Evolutionary conservation across 2,329 filamentous ascomycete species (phyloP), one percentile per base, ranked within the genome.

Genomic region (Trichoderma atroviride): DNA sequence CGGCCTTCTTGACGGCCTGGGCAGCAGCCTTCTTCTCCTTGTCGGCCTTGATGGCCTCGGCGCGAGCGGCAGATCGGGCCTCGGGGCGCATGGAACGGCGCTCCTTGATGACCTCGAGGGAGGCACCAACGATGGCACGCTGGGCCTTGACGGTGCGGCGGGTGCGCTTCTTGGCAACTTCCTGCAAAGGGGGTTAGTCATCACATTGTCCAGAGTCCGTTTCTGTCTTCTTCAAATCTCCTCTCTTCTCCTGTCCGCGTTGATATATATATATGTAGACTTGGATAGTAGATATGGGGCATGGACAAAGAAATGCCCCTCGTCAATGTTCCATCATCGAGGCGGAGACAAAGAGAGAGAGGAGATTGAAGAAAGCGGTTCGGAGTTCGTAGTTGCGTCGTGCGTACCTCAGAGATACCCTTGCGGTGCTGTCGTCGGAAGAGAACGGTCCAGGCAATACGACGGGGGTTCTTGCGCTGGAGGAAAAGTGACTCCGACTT

Each of bases 391-490:
- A 52, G 31, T 31, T 31, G 19, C n/a, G 47, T 69, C 58, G 53
- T 74, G 73, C 92, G 87, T 91, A 98, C 96, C 94, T 99, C 96
- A 89, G 95, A 97, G 87, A 98, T 96, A 91, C 96, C 96, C 94
- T 99, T 99, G 89, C 94, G 96, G 92, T 97, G 95, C 88, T 97
- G 93, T 86, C 95, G 92, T 85, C 96, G 91, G 93, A 93, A 99
- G 75, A 99, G 92, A 80, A 94, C 91, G 77, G 96, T 99, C 96
- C 96, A 99, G 78, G 95, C 91, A 85, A 99, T 98, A 84, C 95
- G 94, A 85, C 96, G 95, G 83, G 96, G 96, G 91, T 99, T 99
- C 93, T 99, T 99, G 89, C 96, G 95, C 90, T 99, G 96, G 79
- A 98, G 93, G 91, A 99, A 99, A 78, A 99, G 93, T 77, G 94